Conservation (phyloP, 352 stramenopile species). For the Phytophthora pseudosyringae region DNA sequence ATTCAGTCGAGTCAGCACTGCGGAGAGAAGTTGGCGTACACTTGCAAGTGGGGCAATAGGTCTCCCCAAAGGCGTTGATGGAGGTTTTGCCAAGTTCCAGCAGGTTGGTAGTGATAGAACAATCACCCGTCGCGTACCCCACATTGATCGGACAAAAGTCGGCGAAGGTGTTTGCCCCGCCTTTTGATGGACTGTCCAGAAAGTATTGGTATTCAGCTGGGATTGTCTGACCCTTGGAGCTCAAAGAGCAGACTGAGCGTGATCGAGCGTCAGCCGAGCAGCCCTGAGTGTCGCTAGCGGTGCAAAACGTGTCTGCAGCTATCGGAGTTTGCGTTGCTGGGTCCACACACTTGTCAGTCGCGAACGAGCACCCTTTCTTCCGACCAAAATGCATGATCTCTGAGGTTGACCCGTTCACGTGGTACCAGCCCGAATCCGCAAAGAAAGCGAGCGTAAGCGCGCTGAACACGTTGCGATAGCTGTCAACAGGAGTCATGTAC, state of each 20-base stretch:
- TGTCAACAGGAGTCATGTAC: slow-evolving; percentile 76
- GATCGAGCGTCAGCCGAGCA: slow-evolving; percentile 75
- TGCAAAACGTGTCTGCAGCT: slow-evolving; percentile 63
- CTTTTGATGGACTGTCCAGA: slow-evolving; percentile 33
- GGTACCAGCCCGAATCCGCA: slow-evolving; percentile 81
- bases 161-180: slow-evolving; percentile 57
- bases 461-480: slow-evolving; percentile 68
- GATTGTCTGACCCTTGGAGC: slow-evolving; percentile 39
- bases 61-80: slow-evolving; percentile 76
- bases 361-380: slow-evolving; percentile 63
- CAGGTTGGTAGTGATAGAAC: slow-evolving; percentile 51
- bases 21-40: slow-evolving; percentile 67
- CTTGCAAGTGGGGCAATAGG: slow-evolving; percentile 71
- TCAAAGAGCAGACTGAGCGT: slow-evolving; percentile 59
- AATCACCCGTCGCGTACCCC: slow-evolving; percentile 63
- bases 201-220: slow-evolving; percentile 71
- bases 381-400: slow-evolving; percentile 64
- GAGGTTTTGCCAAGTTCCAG: slow-evolving; percentile 38
- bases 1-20: slow-evolving; percentile 53
- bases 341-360: slow-evolving; percentile 64
- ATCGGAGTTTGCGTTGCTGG: slow-evolving; percentile 43
- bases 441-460: slow-evolving; percentile 77
- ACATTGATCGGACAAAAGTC: slow-evolving; percentile 78
- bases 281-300: slow-evolving; percentile 42
- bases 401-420: slow-evolving; percentile 49